Evolutionary conservation across 2,329 filamentous ascomycete species (phyloP), one percentile per base, ranked within the genome.

Genomic region (Epichloe sibirici): DNA sequence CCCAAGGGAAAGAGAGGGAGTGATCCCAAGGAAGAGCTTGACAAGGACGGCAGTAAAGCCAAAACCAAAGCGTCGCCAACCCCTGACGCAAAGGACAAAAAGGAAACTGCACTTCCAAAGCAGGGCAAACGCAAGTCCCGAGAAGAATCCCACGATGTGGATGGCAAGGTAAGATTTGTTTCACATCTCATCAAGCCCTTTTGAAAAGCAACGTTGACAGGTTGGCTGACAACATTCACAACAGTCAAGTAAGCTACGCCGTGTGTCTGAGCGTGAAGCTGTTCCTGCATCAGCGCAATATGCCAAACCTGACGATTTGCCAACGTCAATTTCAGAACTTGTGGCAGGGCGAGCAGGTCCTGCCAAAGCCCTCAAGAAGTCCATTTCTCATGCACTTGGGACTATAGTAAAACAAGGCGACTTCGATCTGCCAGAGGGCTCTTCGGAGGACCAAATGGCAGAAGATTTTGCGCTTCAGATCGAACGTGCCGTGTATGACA

Each of bases 381-480:
- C 82, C 15, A 79, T 96, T 43, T 69, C 74, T 43, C 76, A 82
- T 51, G 76, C 85, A 53, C 76, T 95, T 53, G 74, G 76, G n/a
- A 68, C 74, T 38, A 81, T 86, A 37, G 77, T 84, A 57, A 87
- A 88, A 66, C 74, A 79, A 52, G 78, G 80, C 15, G 73, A 79
- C 9, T 83, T 84, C 59, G 71, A 73, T 28, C 70, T 90, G 17
- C 77, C 82, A 1, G 76, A 83, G 49, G 84, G 79, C 46, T 75
- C 82, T 52, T 81, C 80, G 0, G 73, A 79, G 13, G 81, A 85
- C 48, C 75, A 76, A 9, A 72, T 87, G 54, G 83, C 85, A 11
- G 83, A 86, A 62, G 77, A 77, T 23, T 77, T 90, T 45, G 87
- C 86, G 13, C 71, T 95, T 28, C 79, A 88, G 57, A 85, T 97